Conservation (phyloP, 768 basidiomycete species). For the Suillus occidentalis region DNA sequence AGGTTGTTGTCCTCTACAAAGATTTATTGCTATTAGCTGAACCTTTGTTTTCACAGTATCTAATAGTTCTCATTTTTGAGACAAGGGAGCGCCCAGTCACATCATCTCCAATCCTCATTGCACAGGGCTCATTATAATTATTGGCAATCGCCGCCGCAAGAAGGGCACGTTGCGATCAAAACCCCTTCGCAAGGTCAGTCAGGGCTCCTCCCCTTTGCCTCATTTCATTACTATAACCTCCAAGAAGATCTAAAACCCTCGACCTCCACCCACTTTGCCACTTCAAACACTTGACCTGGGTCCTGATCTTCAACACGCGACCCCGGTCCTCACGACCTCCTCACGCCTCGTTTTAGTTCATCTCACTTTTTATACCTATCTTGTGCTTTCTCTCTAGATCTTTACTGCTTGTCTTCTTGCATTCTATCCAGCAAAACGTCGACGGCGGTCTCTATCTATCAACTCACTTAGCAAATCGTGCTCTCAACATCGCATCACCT, state of each 20-base stretch:
- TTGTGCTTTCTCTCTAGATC: slow-evolving; percentile 39
- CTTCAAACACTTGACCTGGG: slow-evolving; percentile 26
- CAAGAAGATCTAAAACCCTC: slow-evolving; percentile 36
- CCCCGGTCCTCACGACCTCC: slow-evolving; percentile 54
- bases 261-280: slow-evolving; percentile 34
- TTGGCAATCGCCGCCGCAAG: slow-evolving; percentile 52
- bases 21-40: slow-evolving; percentile 6
- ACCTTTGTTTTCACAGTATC: slow-evolving; percentile 15
- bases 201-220: slow-evolving; percentile 58
- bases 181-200: slow-evolving; percentile 46
- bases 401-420: slow-evolving; percentile 38
- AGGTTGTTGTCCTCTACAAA: background rate
- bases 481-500: slow-evolving; percentile 32
- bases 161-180: slow-evolving; percentile 83
- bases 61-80: slow-evolving; percentile 21
- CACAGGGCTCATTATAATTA: slow-evolving; percentile 33
- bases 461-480: slow-evolving; percentile 35
- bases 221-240: slow-evolving; percentile 43
- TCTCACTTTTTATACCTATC: slow-evolving; percentile 58
- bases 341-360: slow-evolving; percentile 43
- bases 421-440: slow-evolving; percentile 36
- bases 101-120: slow-evolving; percentile 22
- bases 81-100: slow-evolving; percentile 14
- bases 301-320: slow-evolving; percentile 39
- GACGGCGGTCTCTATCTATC: slow-evolving; percentile 38